Evolutionary conservation across 225 moss, liverwort and hornwort genomes (phyloP).

Genomic region (Thuidium tamariscinum): DNA sequence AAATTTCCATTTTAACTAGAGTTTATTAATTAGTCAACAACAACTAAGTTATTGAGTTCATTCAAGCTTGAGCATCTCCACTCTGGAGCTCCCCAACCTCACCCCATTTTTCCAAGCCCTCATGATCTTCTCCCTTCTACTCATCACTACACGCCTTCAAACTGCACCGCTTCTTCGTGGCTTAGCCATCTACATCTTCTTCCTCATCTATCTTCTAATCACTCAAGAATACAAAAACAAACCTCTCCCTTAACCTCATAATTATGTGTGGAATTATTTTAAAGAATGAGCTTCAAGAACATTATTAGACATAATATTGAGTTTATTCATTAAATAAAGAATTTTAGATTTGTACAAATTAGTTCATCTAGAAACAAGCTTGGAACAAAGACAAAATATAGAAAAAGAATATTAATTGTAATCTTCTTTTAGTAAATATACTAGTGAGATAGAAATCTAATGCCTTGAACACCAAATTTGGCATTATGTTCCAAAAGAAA

Average conservation of each 20-base stretch:
- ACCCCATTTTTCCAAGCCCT: constrained; percentile 30
- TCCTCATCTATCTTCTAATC: constrained; percentile 27
- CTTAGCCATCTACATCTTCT: constrained; percentile 19
- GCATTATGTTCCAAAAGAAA: neutral
- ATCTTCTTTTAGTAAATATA: rapidly evolving
- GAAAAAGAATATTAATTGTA: neutral
- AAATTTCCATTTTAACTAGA: neutral
- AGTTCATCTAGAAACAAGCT: neutral
- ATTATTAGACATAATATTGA: neutral
- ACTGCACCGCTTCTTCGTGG: constrained; percentile 16
- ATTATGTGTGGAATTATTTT: neutral
- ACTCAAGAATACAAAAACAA: constrained; percentile 13
- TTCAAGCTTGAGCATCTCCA: neutral
- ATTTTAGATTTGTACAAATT: neutral
- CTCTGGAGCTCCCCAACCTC: constrained; percentile 2
- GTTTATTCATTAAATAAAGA: neutral
- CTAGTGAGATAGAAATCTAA: neutral
- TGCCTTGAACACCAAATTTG: neutral
- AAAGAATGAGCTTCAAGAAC: rapidly evolving
- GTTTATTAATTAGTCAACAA: neutral
- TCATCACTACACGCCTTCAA: constrained; percentile 31
- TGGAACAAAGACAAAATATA: rapidly evolving
- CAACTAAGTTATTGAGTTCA: no score
- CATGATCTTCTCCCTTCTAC: constrained; percentile 23
- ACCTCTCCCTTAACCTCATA: neutral